These are phyloP conservation scores for Teratosphaeria zuluensis DNA, from an alignment of 2,329 filamentous ascomycete genomes.

Conservation along the genomic window DNA sequence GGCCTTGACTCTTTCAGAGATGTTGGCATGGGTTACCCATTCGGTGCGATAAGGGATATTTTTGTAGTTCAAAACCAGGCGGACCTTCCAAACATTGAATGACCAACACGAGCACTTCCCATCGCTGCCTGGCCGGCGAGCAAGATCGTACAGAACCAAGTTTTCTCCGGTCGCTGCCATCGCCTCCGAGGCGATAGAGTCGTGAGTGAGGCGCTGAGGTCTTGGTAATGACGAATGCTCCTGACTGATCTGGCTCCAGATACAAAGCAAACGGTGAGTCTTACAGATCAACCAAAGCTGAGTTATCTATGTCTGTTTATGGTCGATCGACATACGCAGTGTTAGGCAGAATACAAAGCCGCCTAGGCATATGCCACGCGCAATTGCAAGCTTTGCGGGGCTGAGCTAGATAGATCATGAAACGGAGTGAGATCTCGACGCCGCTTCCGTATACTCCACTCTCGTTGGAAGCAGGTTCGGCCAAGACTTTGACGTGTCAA, in stretches of 20 bases:
- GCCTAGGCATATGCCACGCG: too few species aligned
- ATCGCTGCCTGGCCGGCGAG: slow-evolving; percentile 32
- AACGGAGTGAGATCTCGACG: neutral
- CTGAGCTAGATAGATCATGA: neutral
- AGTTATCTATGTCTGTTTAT: too few species aligned
- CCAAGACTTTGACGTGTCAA: too few species aligned
- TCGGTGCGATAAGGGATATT: slow-evolving; percentile 36
- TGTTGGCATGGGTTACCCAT: slow-evolving; percentile 36
- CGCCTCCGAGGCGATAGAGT: too few species aligned
- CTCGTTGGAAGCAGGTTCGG: too few species aligned
- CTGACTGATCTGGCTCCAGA: neutral
- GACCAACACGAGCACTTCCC: slow-evolving; percentile 48
- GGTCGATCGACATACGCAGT: too few species aligned
- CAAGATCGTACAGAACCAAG: slow-evolving; percentile 52
- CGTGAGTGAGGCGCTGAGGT: too few species aligned
- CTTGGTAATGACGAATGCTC: too few species aligned
- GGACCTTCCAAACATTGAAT: slow-evolving; percentile 62
- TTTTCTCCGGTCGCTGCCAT: slow-evolving; percentile 9
- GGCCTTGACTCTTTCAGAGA: neutral
- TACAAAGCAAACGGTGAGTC: too few species aligned
- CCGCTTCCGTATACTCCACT: neutral
- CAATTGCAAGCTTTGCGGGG: too few species aligned
- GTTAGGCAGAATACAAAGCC: too few species aligned
- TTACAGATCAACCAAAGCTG: too few species aligned
- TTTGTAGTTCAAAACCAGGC: slow-evolving; percentile 44